Base-by-base conservation (phyloP, 2,329 filamentous ascomycete genomes). In the Alternaria sp. region DNA sequence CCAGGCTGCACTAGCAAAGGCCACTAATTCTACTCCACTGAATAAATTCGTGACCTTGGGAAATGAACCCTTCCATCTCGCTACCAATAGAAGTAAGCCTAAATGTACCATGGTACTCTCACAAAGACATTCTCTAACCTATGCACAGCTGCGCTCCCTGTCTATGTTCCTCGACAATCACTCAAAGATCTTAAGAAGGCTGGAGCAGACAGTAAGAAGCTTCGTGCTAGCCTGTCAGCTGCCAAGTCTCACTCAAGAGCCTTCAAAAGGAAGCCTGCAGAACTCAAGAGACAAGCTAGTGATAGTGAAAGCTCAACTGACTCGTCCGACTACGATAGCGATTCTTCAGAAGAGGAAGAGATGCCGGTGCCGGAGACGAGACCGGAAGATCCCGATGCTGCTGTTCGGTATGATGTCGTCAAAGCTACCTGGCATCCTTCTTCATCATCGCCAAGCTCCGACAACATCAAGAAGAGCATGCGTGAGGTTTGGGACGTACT, bases 351-450 rank as follows among this genome's bases (percentile, higher is more conserved):
- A 30, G 81, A 84, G 14, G 81, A 83, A 34, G 85, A 81, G 16
- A 86, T 85, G 16, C 87, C 87, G 22, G 74, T 89, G 8, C 85
- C 87, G 11, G 67, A 79, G 20, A 78, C 78, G 58, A 81, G 86
- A 27, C 85, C 87, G 10, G 81, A 79, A 38, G 84, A 86, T 46
- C 81, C 84, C 5, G 79, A 85, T 61, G 84, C 80, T 67, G 85
- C 82, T 44, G 82, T 83, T 14, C 81, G 83, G 55, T 89, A 89
- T 74, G 86, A 89, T 70, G 82, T 85, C 10, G 84, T 89, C 57
- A 86, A 86, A 72, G 86, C 86, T 30, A 83, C 88, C 11, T 90
- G 87, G 87, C 84, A 81, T 50, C 83, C 85, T 46, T 83, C 83
- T 61, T 85, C 84, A 63, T 83, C 82, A 62, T 75, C 79, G 32